Conservation (phyloP, 768 basidiomycete species). For the Leccinum pellstonianum region DNA sequence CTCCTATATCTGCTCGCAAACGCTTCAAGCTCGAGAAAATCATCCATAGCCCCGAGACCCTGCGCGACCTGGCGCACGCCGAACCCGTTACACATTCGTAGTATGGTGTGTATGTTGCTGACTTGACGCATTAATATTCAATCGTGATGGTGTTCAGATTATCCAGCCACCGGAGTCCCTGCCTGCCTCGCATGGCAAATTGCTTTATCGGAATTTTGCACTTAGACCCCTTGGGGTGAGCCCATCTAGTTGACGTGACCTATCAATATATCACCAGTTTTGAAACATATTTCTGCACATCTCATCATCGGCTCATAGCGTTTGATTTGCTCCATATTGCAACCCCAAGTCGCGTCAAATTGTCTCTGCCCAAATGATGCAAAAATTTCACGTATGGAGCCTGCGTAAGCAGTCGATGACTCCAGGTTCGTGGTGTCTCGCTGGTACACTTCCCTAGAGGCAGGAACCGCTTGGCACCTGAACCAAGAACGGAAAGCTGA, state of each 20-base stretch:
- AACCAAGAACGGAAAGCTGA: constrained; percentile 67
- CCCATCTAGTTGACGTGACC: constrained; percentile 9
- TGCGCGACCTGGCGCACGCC: constrained; percentile 43
- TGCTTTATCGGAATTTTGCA: background rate
- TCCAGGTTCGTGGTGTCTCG: constrained; percentile 33
- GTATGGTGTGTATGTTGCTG: background rate
- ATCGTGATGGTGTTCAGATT: background rate
- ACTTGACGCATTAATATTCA: background rate
- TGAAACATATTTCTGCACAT: constrained; percentile 3
- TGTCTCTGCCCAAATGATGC: constrained; percentile 39
- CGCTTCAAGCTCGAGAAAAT: constrained; percentile 70
- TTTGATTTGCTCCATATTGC: background rate
- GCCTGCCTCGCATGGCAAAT: background rate
- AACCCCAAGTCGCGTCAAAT: background rate
- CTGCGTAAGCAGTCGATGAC: constrained; percentile 38
- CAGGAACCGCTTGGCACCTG: constrained; percentile 43
- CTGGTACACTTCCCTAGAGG: constrained; percentile 43
- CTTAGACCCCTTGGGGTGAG: constrained; percentile 14
- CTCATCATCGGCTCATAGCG: background rate
- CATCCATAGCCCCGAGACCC: constrained; percentile 64
- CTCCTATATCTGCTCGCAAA: constrained; percentile 76
- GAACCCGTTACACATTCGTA: constrained; percentile 2
- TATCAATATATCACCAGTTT: constrained; percentile 14
- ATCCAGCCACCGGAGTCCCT: background rate
- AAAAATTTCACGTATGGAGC: constrained; percentile 37